Evolutionary conservation across 2,329 filamentous ascomycete genomes (phyloP), one percentile per base, ranked within the genome.

Genomic region (Hypoxylon sp.): DNA sequence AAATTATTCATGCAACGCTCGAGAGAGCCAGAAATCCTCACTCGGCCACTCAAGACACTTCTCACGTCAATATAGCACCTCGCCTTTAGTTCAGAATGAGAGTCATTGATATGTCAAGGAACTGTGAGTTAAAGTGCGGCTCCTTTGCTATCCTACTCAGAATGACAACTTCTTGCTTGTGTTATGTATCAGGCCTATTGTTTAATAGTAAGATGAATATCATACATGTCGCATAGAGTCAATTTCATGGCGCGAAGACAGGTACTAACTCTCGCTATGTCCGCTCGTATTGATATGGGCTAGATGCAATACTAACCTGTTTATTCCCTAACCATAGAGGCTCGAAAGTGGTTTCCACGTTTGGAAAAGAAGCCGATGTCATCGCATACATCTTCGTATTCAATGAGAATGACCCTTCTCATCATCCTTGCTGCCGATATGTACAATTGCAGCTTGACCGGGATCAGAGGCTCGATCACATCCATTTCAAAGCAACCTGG

Each of bases 1-100:
- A 83, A 61, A 65, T 74, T 32, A 66, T 77, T 2, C 50, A 60
- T 17, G 68, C 71, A 2, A 74, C 73, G 1, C 59, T 77, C 59
- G 39, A 69, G 17, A 66, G 51, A 8, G 35, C 48, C 21, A 68
- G 46, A 15, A 19, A 31, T 27, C 6, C 39, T 37, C 29, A 37
- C 8, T 27, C 44, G 2, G 5, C 5, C 10, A 37, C 31, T 24
- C 21, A 48, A 17, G 6, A 27, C 11, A 19, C 7, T 15, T n/a
- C 29, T 29, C 17, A 21, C 6, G 29, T 27, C 17, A 6, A 21
- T 6, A 24, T 57, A 17, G 10, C 29, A 11, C 17, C 53, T 17
- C 53, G 39, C 7, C 53, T 56, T 32, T 56, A 56, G 39, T 46
- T 37, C 35, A 37, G 35, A 5, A 37, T 37, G 35, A 37, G 13